Conservation (phyloP, 352 stramenopile genomes). For the Pythium aristosporum region DNA sequence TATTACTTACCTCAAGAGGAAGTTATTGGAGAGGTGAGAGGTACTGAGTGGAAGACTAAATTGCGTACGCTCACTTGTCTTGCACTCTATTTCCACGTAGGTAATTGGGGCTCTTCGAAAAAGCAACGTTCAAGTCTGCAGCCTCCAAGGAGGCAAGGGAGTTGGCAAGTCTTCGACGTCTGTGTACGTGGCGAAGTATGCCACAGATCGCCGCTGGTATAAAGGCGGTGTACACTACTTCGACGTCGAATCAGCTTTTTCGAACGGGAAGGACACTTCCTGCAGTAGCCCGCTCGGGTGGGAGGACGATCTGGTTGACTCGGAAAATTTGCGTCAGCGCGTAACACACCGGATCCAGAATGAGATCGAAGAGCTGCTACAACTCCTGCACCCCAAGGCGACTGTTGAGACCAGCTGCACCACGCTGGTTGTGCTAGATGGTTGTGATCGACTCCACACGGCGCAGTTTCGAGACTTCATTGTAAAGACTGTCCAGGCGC, state of each 20-base stretch:
- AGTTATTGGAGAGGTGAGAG: conserved; percentile 43
- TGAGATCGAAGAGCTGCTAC: conserved; percentile 17
- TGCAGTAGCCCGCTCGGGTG: conserved; percentile 16
- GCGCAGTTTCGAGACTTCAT: conserved; percentile 45
- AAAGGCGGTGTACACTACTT: conserved; percentile 58
- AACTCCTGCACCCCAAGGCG: conserved; percentile 13
- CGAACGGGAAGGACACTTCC: conserved; percentile 2
- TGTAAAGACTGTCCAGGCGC: conserved; percentile 35
- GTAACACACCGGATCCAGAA: conserved; percentile 13
- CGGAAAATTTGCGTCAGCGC: conserved; percentile 18
- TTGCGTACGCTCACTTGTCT: not conserved
- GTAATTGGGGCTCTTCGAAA: conserved; percentile 24
- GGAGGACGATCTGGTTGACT: conserved; percentile 10
- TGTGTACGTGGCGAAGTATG: conserved; percentile 51
- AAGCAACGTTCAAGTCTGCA: conserved; percentile 42
- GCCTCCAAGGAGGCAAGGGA: conserved; percentile 40
- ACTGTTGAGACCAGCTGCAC: not conserved
- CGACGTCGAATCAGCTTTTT: conserved; percentile 35
- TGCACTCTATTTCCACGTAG: not conserved
- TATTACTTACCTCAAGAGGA: conserved; percentile 54
- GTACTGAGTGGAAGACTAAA: not conserved
- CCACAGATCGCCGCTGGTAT: conserved; percentile 41
- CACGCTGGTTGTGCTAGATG: conserved; percentile 56
- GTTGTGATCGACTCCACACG: conserved; percentile 48
- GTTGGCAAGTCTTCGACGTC: conserved; percentile 65